phyloP scores from a whole-genome alignment of 306 rosid genomes.

The Quercus cerris region DNA sequence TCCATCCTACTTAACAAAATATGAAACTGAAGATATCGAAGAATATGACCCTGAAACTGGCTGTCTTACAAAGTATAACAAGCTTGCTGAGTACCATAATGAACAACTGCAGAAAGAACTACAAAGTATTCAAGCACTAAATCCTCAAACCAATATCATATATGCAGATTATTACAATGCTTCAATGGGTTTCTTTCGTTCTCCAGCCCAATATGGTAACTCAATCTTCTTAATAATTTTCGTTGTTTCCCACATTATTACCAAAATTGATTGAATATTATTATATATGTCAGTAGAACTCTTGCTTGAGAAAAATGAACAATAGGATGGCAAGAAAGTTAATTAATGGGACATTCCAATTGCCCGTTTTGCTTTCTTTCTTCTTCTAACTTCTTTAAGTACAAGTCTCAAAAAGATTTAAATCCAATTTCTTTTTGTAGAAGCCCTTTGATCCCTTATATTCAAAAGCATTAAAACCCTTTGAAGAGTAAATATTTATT shows the following conservation, averaged over 20 bases:
- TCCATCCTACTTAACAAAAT: constrained; percentile 15
- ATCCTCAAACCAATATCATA: constrained; percentile 34
- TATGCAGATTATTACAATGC: constrained; percentile 50
- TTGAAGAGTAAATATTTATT: not conserved
- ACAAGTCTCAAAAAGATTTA: not conserved
- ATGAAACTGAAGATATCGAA: constrained; percentile 13
- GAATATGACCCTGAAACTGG: constrained; percentile 39
- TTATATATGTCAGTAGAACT: not conserved
- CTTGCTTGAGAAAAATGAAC: not conserved
- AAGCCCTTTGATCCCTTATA: too few relatives aligned
- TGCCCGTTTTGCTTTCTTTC: too few relatives aligned
- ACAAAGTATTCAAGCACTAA: constrained; percentile 11
- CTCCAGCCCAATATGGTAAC: constrained; percentile 45
- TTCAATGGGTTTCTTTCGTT: constrained; percentile 21
- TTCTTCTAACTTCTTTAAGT: not conserved
- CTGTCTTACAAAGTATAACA: constrained; percentile 45
- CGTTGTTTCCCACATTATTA: not conserved
- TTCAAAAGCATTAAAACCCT: too few relatives aligned
- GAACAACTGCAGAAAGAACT: constrained; percentile 32
- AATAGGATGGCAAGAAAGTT: not conserved
- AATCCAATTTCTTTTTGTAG: not conserved
- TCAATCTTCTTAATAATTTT: not conserved
- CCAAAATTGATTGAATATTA: not conserved
- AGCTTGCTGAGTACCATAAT: constrained; percentile 39
- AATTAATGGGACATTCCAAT: too few relatives aligned